These are phyloP conservation scores for Haplosporangium sp. DNA, from an alignment of 371 early-diverging fungal genomes.

Conservation along the genomic window DNA sequence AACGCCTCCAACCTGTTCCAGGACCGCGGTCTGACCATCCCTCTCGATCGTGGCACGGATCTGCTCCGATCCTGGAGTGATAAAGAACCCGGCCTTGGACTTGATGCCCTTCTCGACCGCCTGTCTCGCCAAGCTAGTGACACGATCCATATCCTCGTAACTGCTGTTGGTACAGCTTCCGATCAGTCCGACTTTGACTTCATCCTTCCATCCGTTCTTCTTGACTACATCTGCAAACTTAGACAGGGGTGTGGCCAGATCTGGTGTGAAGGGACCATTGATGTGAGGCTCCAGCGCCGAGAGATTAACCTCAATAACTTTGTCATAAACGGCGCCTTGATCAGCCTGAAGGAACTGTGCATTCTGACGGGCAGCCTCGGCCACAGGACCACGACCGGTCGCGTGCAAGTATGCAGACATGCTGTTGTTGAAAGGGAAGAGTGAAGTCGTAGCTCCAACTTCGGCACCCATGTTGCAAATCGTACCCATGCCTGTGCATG, in stretches of 20 bases:
- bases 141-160: conserved; percentile 95
- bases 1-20: conserved; percentile 86
- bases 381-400: conserved; percentile 79
- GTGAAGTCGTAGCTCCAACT: conserved; percentile 93
- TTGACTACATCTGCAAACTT: conserved; percentile 81
- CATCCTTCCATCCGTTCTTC: conserved; percentile 90
- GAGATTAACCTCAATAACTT: conserved; percentile 92
- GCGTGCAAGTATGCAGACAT: conserved; percentile 87
- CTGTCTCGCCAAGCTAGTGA: conserved; percentile 87
- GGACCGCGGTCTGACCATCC: conserved; percentile 88
- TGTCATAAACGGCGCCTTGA: conserved; percentile 77
- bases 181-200: conserved; percentile 89
- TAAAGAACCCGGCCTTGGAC: conserved; percentile 85
- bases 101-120: conserved; percentile 83
- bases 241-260: conserved; percentile 90
- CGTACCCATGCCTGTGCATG: conserved; percentile 96
- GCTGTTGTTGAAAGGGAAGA: conserved; percentile 85
- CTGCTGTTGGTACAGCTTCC: conserved; percentile 97
- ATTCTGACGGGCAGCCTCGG: conserved; percentile 74
- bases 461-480: conserved; percentile 98
- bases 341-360: conserved; percentile 71
- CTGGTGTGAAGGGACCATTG: conserved; percentile 98
- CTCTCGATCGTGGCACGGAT: conserved; percentile 96
- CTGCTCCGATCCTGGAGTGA: conserved; percentile 98
- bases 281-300: conserved; percentile 92